Base-by-base conservation (phyloP, 495 filamentous ascomycete species). In the Aspergillus bridgeri region DNA sequence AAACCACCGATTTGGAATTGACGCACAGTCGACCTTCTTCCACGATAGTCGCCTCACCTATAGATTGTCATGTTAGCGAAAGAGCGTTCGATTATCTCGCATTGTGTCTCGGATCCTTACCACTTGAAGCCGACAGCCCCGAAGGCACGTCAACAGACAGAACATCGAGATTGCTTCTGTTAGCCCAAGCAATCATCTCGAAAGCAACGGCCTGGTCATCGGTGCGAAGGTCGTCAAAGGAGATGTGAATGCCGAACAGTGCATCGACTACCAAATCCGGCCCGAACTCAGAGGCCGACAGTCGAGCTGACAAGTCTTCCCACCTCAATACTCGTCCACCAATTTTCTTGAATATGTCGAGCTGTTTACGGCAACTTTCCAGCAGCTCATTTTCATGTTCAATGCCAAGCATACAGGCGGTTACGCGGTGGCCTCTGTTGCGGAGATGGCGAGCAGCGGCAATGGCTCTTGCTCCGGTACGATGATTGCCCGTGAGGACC, bases 191-290 rank as follows among this genome's bases (percentile, higher is more conserved):
- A 58, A 95, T 90, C 56, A 95, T 80, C 59, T 91, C 87, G 61
- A 89, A 91, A 3, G 89, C 90, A 3, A 85, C 85, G 0, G 85
- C 88, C 67, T 92, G 90, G 60, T 96, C 90, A 43, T 89, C 88
- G 9, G 83, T 88, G 20, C 88, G 78, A 24, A 96, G 77, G 53
- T 92, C 89, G 42, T 96, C 90, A 62, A 96, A 96, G 8, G 85
- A 83, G 46, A 90, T 79, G 51, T 92, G 89, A 52, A 91, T 86
- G 19, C 90, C 90, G 3, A 98, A 82, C 18, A 98, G 71, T 2
- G 91, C 92, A 72, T 98, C 94, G 29, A 98, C 79, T 53, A 97
- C 89, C 51, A 97, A 72, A 47, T 92, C 90, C 3, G 91, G 81
- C 1, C 84, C 78, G 29, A 82, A 73, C 49, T 88, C 81, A 5